phyloP scores from a whole-genome alignment of 306 rosid genomes.

The Prunus mongolica region DNA sequence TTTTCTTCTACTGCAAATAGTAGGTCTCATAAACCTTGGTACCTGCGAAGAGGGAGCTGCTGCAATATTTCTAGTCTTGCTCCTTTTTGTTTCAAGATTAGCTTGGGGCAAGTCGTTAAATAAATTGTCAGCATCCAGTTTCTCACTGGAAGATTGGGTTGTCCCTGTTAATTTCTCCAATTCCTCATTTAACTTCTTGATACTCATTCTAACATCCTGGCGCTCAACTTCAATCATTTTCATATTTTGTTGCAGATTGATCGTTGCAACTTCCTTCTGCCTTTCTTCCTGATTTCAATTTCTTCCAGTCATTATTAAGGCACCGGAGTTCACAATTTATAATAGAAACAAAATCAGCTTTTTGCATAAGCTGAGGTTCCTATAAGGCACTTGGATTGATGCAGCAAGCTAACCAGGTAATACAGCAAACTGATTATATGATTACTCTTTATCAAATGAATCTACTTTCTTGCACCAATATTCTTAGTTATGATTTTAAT shows the following conservation, averaged over 20 bases:
- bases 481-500: background rate
- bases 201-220: constrained; percentile 22
- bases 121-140: constrained; percentile 17
- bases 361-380: background rate
- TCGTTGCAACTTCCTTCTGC: constrained; percentile 27
- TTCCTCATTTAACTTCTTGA: constrained; percentile 24
- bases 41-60: constrained; percentile 11
- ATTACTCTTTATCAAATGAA: background rate
- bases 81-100: constrained; percentile 5
- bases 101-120: background rate
- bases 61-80: background rate
- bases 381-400: background rate
- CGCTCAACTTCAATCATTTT: constrained; percentile 30
- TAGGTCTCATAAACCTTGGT: constrained; percentile 43
- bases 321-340: background rate
- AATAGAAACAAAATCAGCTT: background rate
- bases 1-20: constrained; percentile 31
- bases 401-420: constrained; percentile 15
- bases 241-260: constrained; percentile 25
- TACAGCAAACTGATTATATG: background rate
- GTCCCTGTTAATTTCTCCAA: constrained; percentile 16
- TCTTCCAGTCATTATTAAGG: constrained; percentile 1
- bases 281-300: constrained; percentile 28
- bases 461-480: background rate
- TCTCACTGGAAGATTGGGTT: constrained; percentile 13